Evolutionary conservation across 345 rosid species (phyloP).

Genomic region (Citrus australasica): DNA sequence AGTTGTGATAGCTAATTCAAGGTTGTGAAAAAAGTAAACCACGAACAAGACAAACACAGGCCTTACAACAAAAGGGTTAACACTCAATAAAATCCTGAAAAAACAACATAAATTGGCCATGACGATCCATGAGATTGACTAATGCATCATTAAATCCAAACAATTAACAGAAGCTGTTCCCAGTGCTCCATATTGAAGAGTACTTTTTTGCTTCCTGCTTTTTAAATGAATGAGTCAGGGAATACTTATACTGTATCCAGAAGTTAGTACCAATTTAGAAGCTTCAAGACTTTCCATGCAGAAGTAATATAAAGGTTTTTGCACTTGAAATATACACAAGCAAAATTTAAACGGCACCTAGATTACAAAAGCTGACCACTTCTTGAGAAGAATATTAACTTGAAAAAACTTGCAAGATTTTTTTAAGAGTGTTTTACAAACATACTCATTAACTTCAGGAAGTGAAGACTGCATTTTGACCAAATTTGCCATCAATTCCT

Average conservation of each 20-base stretch:
- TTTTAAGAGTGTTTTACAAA: background rate
- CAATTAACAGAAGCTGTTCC: background rate
- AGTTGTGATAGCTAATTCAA: background rate
- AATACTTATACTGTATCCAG: background rate
- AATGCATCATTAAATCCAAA: background rate
- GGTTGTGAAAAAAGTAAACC: background rate
- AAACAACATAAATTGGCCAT: background rate
- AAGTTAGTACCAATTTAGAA: background rate
- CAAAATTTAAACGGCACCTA: background rate
- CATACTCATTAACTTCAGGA: conserved; percentile 74
- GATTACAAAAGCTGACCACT: background rate
- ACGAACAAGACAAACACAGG: background rate
- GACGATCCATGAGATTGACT: background rate
- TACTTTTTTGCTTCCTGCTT: background rate
- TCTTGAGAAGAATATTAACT: background rate
- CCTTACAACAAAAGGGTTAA: background rate
- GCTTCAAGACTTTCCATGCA: background rate
- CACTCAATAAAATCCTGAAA: background rate
- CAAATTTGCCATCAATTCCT: conserved; percentile 84
- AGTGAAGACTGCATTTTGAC: conserved; percentile 78
- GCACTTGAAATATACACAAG: background rate
- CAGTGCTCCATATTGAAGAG: background rate
- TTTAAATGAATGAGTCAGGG: background rate
- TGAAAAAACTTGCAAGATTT: background rate
- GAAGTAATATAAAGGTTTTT: background rate